These are phyloP conservation scores for Ceratobasidium papillatum DNA, from an alignment of 1,284 basidiomycete genomes.

Conservation along the genomic window DNA sequence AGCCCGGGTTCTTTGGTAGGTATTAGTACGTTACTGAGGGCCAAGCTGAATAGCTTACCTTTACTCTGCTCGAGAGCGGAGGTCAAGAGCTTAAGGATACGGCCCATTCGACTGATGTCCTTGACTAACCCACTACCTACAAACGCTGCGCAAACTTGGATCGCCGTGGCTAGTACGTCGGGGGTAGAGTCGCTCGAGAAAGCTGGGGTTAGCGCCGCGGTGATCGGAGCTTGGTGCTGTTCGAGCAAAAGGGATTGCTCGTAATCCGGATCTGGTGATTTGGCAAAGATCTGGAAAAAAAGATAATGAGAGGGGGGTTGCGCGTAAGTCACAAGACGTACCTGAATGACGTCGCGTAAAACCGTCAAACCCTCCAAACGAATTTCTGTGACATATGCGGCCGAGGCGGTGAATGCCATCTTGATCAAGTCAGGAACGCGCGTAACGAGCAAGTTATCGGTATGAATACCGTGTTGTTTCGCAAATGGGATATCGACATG, in stretches of 20 bases:
- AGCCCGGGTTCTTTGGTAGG: slow-evolving; percentile 74
- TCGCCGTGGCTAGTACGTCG: slow-evolving; percentile 91
- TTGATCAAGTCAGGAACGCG: slow-evolving; percentile 93
- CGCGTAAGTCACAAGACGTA: slow-evolving; percentile 51
- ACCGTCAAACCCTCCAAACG: slow-evolving; percentile 92
- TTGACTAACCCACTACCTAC: slow-evolving; percentile 96
- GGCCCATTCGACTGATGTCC: slow-evolving; percentile 89
- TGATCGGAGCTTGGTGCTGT: slow-evolving; percentile 98
- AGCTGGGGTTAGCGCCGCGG: slow-evolving; percentile 96
- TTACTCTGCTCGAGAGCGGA: slow-evolving; percentile 90
- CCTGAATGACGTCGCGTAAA: slow-evolving; percentile 91
- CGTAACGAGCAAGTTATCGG: slow-evolving; percentile 70
- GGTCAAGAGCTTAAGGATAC: slow-evolving; percentile 90
- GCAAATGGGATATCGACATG: slow-evolving; percentile 82
- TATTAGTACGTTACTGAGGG: neutral
- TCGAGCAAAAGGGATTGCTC: slow-evolving; percentile 91
- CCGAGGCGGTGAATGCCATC: slow-evolving; percentile 97
- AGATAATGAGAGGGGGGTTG: neutral
- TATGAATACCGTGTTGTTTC: slow-evolving; percentile 57
- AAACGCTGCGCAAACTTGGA: slow-evolving; percentile 94
- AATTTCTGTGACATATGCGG: slow-evolving; percentile 95
- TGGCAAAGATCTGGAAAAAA: slow-evolving; percentile 74
- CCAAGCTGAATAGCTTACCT: slow-evolving; percentile 57
- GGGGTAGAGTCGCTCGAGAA: slow-evolving; percentile 95
- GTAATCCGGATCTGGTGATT: slow-evolving; percentile 91